Evolutionary conservation across 2,329 filamentous ascomycete genomes (phyloP).

Genomic region (Tolypocladium pustulatum): DNA sequence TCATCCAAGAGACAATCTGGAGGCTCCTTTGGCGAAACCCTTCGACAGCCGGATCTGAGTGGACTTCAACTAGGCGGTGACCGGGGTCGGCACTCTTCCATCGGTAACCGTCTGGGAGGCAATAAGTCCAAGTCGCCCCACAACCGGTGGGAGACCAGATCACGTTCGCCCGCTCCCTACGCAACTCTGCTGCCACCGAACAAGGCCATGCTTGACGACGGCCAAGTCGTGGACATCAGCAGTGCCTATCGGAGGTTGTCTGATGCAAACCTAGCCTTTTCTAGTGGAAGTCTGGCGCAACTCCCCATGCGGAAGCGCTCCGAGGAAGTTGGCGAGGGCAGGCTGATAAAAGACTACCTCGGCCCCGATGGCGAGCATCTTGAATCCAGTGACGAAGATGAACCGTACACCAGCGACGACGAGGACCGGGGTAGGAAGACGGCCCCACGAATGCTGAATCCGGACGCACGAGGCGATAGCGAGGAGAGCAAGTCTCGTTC

Average conservation of each 20-base stretch:
- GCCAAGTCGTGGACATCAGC: slow-evolving; percentile 54
- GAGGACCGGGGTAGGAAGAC: slow-evolving; percentile 55
- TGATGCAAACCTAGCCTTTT: slow-evolving; percentile 56
- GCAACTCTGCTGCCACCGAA: slow-evolving; percentile 16
- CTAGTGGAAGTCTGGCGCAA: slow-evolving; percentile 51
- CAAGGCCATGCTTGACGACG: slow-evolving; percentile 45
- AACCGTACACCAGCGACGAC: slow-evolving; percentile 51
- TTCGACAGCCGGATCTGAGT: slow-evolving; percentile 40
- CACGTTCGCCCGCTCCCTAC: slow-evolving; percentile 23
- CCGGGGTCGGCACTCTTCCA: slow-evolving; percentile 29
- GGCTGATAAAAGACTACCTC: slow-evolving; percentile 58
- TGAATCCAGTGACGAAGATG: slow-evolving; percentile 64
- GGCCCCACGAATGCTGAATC: slow-evolving; percentile 34
- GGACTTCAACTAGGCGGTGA: slow-evolving; percentile 38
- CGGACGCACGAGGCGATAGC: slow-evolving; percentile 23
- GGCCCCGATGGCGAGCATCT: slow-evolving; percentile 56
- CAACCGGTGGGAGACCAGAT: slow-evolving; percentile 31
- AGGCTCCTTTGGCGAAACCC: slow-evolving; percentile 38
- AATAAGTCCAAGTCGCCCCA: slow-evolving; percentile 43
- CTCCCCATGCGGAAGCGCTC: slow-evolving; percentile 46
- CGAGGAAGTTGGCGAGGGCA: slow-evolving; percentile 34
- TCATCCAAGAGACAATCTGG: slow-evolving; percentile 19
- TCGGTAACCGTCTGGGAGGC: slow-evolving; percentile 21
- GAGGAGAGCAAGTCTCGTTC: slow-evolving; percentile 21
- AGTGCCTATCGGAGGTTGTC: slow-evolving; percentile 62